Evolutionary conservation across 768 basidiomycete species (phyloP).

Genomic region (Tylopilus plumbeoviolaceoides): DNA sequence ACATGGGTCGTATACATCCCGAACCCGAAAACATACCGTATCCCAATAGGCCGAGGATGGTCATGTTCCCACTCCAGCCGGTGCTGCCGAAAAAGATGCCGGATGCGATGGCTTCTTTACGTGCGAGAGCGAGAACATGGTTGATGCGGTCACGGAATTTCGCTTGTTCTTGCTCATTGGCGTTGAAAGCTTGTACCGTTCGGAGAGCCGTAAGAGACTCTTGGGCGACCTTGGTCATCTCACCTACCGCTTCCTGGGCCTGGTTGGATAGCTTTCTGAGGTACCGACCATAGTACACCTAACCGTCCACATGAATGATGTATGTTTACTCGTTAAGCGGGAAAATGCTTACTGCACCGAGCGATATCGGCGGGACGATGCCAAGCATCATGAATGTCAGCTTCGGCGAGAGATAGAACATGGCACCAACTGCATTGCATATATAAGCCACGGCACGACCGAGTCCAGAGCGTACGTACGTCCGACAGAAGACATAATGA

Average conservation of each 20-base stretch:
- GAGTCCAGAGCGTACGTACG: conserved; percentile 44
- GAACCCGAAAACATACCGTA: conserved; percentile 57
- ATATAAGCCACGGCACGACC: background rate
- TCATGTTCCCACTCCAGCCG: conserved; percentile 92
- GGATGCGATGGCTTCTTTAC: conserved; percentile 84
- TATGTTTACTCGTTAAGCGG: background rate
- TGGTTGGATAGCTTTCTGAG: conserved; percentile 85
- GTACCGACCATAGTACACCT: conserved; percentile 97
- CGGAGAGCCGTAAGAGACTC: conserved; percentile 85
- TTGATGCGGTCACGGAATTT: conserved; percentile 70
- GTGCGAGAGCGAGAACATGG: conserved; percentile 67
- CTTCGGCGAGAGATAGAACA: conserved; percentile 89
- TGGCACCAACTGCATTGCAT: conserved; percentile 70
- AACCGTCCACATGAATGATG: conserved; percentile 6
- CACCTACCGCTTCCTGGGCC: conserved; percentile 93
- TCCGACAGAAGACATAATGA: conserved; percentile 93
- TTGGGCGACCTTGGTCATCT: conserved; percentile 88
- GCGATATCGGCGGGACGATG: conserved; percentile 83
- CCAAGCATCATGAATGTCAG: conserved; percentile 90
- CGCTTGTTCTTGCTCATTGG: conserved; percentile 65
- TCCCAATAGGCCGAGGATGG: conserved; percentile 81
- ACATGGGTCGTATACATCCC: background rate
- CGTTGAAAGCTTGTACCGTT: conserved; percentile 91
- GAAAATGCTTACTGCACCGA: conserved; percentile 64
- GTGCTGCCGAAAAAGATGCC: conserved; percentile 92